Percentiles rank a stretch among this genome's conserved stretches.
Conservation (phyloP, 495 filamentous ascomycete genomes). For the Penicillium malachiteum region DNA sequence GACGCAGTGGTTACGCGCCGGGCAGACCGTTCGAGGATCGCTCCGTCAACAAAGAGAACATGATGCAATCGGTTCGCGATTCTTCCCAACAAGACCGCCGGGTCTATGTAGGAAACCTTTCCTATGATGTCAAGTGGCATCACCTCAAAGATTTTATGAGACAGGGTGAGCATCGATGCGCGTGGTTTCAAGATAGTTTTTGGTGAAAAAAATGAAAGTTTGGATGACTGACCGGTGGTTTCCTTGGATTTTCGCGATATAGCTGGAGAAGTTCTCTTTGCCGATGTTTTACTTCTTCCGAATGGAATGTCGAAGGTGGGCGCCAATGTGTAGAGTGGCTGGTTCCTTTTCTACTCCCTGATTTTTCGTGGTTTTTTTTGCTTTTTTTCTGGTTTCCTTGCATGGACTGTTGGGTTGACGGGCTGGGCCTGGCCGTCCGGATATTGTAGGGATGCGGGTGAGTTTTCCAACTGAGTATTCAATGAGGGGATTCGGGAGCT, state of each 20-base stretch:
- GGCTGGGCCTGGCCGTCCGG: slow-evolving; percentile 88
- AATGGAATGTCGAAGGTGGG: slow-evolving; percentile 99
- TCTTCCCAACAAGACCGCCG: slow-evolving; percentile 97
- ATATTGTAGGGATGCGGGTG: slow-evolving; percentile 99
- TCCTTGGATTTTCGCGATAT: slow-evolving; percentile 23
- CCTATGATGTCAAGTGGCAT: slow-evolving; percentile 99
- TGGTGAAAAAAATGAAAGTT: neutral
- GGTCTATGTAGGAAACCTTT: slow-evolving; percentile 98
- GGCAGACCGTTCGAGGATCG: slow-evolving; percentile 81
- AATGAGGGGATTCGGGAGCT: too few relatives aligned
- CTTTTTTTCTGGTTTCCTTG: slow-evolving; percentile 66
- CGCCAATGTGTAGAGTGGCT: slow-evolving; percentile 88
- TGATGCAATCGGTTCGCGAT: slow-evolving; percentile 91
- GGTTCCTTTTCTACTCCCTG: slow-evolving; percentile 61
- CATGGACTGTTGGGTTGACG: slow-evolving; percentile 99
- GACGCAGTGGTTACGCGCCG: slow-evolving; percentile 58
- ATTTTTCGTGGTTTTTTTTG: slow-evolving; percentile 29
- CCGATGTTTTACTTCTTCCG: slow-evolving; percentile 98
- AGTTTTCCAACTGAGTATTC: slow-evolving; percentile 36
- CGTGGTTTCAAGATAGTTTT: neutral
- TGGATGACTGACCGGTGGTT: slow-evolving; percentile 27
- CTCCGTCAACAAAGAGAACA: slow-evolving; percentile 79
- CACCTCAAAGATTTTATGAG: slow-evolving; percentile 99
- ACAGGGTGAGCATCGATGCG: slow-evolving; percentile 69
- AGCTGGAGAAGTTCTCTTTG: slow-evolving; percentile 99